Base-by-base conservation (phyloP, 2,329 filamentous ascomycete species). In the Acephala macrosclerotiorum region DNA sequence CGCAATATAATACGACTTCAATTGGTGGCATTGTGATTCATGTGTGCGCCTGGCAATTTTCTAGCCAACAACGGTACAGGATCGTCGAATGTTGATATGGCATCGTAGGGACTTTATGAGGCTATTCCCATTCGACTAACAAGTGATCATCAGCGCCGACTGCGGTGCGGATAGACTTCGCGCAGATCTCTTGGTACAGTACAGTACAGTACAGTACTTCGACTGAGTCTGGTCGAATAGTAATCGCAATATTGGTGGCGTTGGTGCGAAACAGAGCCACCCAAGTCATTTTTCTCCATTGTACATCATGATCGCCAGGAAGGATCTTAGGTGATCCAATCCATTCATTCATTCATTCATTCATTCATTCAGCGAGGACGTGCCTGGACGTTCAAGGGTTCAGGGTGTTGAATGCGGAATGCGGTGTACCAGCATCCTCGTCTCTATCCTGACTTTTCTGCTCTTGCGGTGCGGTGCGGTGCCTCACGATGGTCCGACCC, bases 401-500 rank as follows among this genome's bases (percentile, higher is more conserved):
- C 49, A 18, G 49, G 49, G 26, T 53, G 49, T 53, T 18, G 12
- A 53, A 16, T 53, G 49, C 49, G 49, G 49, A 53, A 53, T 49
- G 20, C 18, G 18, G 45, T 16, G 5, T 16, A 42, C 5, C 38
- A 42, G 12, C 18, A 42, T 42, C 20, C 45, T 49, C 20, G 5
- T 20, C 5, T 49, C n/a, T 22, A 12, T 20, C 18, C 45, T 25
- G 45, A 22, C 22, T 49, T 49, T 49, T 22, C 22, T 22, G 5
- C 45, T 26, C 22, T 12, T 7, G 8, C 11, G 18, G n/a, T n/a
- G n/a, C n/a, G n/a, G n/a, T n/a, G n/a, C n/a, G 5, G 16, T 29
- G 25, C 49, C 49, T 29, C 26, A 53, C 49, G 26, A 33, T 29
- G 25, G n/a, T 53, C 55, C 33, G 33, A 55, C 25, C 51, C 51